Base-by-base conservation (phyloP, 2,329 filamentous ascomycete species). In the Diaporthe sp. region DNA sequence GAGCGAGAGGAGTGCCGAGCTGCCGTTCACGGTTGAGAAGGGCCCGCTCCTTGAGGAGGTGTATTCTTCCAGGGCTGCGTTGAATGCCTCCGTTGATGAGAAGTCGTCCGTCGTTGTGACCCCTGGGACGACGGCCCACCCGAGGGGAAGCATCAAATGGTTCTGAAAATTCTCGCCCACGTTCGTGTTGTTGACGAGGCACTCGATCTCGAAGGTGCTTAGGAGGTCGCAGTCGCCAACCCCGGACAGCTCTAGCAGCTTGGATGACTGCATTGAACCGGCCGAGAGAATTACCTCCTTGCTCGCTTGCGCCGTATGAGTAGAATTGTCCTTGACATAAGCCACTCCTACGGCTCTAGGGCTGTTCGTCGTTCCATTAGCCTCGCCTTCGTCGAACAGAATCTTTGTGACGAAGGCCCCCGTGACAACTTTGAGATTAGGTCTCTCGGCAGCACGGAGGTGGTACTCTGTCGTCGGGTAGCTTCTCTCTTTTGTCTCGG, bases 81-180 rank as follows among this genome's bases (percentile, higher is more conserved):
- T 28, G 65, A 68, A 68, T 25, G 46, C 46, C 13, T 68, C 65
- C 3, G 46, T 39, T 10, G 61, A 49, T 9, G 65, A 53, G 65
- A 53, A 68, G 22, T 68, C 65, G 4, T 68, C 65, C 2, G 46
- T 68, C 13, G 65, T 68, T 34, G 65, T 53, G 31, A 68, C 28
- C 1, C 65, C 46, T 1, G 65, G 65, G n/a, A 53, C 8, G 2
- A 39, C 65, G 13, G 44, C 19, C 46, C 46, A 68, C 13, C 65
- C 65, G n/a, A 68, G 46, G 46, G 58, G 70, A 12, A 46, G 39
- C 44, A 37, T 37, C 7, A 53, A 17, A 1, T 42, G 70, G 9
- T 37, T 65, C 76, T 88, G 87, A 73, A 88, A 86, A 73, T 88
- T 86, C 70, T 86, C 82, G 8, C 88, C 87, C 2, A 89, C 87